These are phyloP conservation scores for Sclerotinia borealis DNA, from an alignment of 2,329 filamentous ascomycete species.

Conservation along the genomic window DNA sequence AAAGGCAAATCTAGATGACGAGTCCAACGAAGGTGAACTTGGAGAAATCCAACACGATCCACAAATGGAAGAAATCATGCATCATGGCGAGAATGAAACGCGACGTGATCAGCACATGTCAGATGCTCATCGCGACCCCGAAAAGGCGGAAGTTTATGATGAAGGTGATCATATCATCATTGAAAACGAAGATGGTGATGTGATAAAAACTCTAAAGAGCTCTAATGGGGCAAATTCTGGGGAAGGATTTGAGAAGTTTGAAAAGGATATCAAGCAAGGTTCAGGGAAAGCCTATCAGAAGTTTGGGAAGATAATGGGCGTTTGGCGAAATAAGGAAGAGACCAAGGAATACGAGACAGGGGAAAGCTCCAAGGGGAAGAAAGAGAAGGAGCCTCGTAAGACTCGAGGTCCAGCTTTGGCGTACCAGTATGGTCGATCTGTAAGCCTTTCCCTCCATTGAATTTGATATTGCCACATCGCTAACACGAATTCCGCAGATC, in stretches of 20 bases:
- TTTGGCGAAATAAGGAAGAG: constrained; percentile 35
- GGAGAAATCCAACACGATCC: constrained; percentile 33
- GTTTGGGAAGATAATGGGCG: constrained; percentile 29
- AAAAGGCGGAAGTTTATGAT: constrained; percentile 62
- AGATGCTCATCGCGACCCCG: constrained; percentile 29
- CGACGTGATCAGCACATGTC: constrained; percentile 31
- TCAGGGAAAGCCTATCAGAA: constrained; percentile 18
- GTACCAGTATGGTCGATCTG: constrained; percentile 78
- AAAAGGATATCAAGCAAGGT: constrained; percentile 35
- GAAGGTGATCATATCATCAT: constrained; percentile 75
- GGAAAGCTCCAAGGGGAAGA: constrained; percentile 30
- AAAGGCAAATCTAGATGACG: constrained; percentile 28
- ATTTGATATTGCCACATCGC: neutral
- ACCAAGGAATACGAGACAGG: constrained; percentile 28
- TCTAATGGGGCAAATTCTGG: neutral
- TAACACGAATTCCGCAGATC: constrained; percentile 45
- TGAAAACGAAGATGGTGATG: constrained; percentile 83
- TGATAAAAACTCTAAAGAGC: constrained; percentile 57
- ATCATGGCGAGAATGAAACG: constrained; percentile 31
- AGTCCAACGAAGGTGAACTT: constrained; percentile 29
- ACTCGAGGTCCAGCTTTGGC: constrained; percentile 69
- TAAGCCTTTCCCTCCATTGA: constrained; percentile 34
- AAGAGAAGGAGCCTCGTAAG: constrained; percentile 38
- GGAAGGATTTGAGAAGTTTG: constrained; percentile 37
- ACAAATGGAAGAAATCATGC: constrained; percentile 32